Evolutionary conservation across 345 rosid genomes (phyloP), one percentile per base, ranked within the genome.

Genomic region (Aquilaria sinensis): DNA sequence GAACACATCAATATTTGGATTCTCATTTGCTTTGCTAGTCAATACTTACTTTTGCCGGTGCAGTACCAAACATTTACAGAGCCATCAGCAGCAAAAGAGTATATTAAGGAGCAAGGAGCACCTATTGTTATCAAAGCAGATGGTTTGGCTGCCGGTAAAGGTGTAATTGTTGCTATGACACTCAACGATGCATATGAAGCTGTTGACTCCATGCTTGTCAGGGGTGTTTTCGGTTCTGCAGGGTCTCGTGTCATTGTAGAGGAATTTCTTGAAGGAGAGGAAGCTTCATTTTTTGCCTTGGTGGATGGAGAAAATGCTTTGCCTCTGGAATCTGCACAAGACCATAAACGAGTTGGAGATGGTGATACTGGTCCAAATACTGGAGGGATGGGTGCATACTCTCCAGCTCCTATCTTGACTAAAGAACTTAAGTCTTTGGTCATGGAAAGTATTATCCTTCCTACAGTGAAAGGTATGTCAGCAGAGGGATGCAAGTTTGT

Each of bases 301-400:
- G 97, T 90, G 63, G 98, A 93, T 71, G 98, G 97, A 56, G 95
- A 88, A 74, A 85, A 90, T 75, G 96, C 95, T 46, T 82, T 93
- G 56, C 89, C 98, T 41, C 74, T 88, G 34, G 97, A 93, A 77
- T 93, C 96, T 68, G 98, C 98, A 51, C 96, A 88, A 64, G 97
- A 93, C 72, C 97, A 93, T 70, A 93, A 90, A 78, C 81, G 96
- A 37, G 98, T 93, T 60, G 97, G 98, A 55, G 96, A 90, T 79
- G 98, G 98, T 64, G 97, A 94, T 71, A 88, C 82, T 0, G 97
- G 97, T 46, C 95, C 99, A 12, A 90, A 90, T 71, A 94, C 96
- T n/a, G 97, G 99, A 2, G 96, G 97, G 45, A 93, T 90, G 97
- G 97, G 98, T 47, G 97, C 98, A 0, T 90, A 88, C 72, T 93